These are phyloP conservation scores for Beauveria asiatica DNA, from an alignment of 2,329 filamentous ascomycete genomes.

Conservation along the genomic window DNA sequence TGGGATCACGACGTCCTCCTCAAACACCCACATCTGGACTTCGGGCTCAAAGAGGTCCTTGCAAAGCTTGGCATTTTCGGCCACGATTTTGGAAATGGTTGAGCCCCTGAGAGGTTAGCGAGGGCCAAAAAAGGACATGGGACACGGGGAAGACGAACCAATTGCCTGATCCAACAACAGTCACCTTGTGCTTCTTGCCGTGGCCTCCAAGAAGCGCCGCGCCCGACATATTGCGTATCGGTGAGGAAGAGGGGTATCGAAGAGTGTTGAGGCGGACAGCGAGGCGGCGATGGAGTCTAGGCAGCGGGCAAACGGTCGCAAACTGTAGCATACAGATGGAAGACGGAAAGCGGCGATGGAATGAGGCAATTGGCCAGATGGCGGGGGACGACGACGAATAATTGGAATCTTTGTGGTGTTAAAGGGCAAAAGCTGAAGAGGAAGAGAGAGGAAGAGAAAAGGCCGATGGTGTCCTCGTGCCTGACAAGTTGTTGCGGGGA, in stretches of 20 bases:
- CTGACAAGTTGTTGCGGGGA: neutral
- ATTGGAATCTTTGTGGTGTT: neutral
- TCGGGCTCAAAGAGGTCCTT: conserved; percentile 74
- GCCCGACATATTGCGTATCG: conserved; percentile 24
- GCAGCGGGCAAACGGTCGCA: neutral
- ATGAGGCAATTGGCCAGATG: neutral
- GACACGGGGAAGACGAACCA: conserved; percentile 51
- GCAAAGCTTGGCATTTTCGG: conserved; percentile 78
- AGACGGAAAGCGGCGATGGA: neutral
- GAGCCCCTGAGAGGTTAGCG: conserved; percentile 58
- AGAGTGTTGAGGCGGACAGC: neutral
- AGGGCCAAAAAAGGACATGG: neutral
- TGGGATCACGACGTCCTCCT: conserved; percentile 75
- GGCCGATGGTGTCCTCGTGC: neutral
- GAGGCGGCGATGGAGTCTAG: conserved; percentile 1
- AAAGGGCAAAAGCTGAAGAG: neutral
- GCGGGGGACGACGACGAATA: neutral
- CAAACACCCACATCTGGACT: conserved; percentile 98
- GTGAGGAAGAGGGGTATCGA: conserved; percentile 7
- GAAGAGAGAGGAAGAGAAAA: neutral
- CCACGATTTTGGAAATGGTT: conserved; percentile 93
- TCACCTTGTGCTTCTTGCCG: conserved; percentile 79
- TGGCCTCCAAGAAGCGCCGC: conserved; percentile 35
- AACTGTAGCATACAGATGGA: neutral
- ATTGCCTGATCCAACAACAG: conserved; percentile 91